Evolutionary conservation across 306 rosid genomes (phyloP).

Genomic region (Senna siamea): DNA sequence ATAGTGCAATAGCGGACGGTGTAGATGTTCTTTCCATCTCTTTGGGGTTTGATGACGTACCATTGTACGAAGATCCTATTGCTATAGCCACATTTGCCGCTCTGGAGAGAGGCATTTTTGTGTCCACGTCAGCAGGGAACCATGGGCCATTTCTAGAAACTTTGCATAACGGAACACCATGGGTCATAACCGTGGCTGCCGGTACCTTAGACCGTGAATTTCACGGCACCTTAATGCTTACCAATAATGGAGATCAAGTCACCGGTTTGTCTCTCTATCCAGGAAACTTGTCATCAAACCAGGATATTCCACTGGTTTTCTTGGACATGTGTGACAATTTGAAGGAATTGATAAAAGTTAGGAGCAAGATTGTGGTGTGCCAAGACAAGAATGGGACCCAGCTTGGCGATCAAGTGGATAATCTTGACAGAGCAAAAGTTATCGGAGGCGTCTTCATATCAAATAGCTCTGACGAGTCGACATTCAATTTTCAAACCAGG

Average conservation of each 20-base stretch:
- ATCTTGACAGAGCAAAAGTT: conserved; percentile 38
- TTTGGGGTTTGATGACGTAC: conserved; percentile 46
- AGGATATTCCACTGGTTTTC: conserved; percentile 50
- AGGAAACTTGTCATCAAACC: conserved; percentile 41
- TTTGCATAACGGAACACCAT: conserved; percentile 76
- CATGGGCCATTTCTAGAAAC: conserved; percentile 48
- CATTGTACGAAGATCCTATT: conserved; percentile 66
- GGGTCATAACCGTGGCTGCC: conserved; percentile 86
- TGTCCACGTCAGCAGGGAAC: conserved; percentile 77
- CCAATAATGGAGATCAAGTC: conserved; percentile 44
- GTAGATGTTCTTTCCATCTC: conserved; percentile 79
- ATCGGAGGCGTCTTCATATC: conserved; percentile 64
- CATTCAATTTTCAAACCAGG: conserved; percentile 11
- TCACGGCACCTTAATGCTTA: conserved; percentile 51
- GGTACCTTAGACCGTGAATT: conserved; percentile 66
- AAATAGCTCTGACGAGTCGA: conserved; percentile 45
- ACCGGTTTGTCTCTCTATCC: conserved; percentile 58
- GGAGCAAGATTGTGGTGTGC: conserved; percentile 65
- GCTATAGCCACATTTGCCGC: conserved; percentile 84
- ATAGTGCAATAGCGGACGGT: conserved; percentile 70
- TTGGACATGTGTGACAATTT: conserved; percentile 47
- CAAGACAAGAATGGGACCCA: conserved; percentile 42
- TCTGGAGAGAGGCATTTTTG: conserved; percentile 63
- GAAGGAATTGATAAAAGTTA: conserved; percentile 38
- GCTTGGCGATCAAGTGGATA: conserved; percentile 34